A percentile compares a stretch with the other conserved stretches of the same genome.
Conservation (phyloP, 140 eudicot genomes). For the Bidens hawaiensis region DNA sequence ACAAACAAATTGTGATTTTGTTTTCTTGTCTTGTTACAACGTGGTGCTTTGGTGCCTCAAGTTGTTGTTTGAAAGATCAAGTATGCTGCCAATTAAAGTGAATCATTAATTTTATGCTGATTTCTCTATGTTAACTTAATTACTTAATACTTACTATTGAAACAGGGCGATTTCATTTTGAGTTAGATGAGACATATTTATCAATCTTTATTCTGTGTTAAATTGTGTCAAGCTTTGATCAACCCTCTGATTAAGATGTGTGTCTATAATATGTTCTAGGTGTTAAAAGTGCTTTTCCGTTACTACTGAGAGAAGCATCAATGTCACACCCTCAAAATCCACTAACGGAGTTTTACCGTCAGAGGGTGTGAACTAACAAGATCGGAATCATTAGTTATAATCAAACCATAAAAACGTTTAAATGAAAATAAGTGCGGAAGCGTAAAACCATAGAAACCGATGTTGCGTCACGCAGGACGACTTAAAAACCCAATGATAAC, state of each 20-base stretch:
- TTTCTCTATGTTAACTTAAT: too few species aligned
- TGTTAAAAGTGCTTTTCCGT: background rate
- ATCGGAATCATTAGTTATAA: too few species aligned
- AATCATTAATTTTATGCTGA: too few species aligned
- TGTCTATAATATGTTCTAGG: background rate
- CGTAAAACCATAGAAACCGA: too few species aligned
- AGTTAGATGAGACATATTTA: background rate
- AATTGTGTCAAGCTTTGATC: slow-evolving; percentile 3
- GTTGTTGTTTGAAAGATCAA: background rate
- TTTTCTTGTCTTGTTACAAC: background rate
- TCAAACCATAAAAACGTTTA: too few species aligned
- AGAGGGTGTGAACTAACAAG: too few species aligned
- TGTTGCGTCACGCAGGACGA: too few species aligned
- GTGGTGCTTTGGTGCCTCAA: background rate
- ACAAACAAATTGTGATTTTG: background rate
- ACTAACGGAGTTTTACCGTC: too few species aligned
- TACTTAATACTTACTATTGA: too few species aligned
- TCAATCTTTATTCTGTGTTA: background rate
- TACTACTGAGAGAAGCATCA: background rate
- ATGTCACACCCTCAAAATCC: slow-evolving; percentile 68
- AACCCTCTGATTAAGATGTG: background rate
- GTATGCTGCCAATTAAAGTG: too few species aligned
- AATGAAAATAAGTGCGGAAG: too few species aligned
- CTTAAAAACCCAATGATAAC: too few species aligned
- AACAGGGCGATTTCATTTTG: background rate